Evolutionary conservation across 2,329 filamentous ascomycete species (phyloP), one percentile per base, ranked within the genome.

Genomic region (Colletotrichum trifolii): DNA sequence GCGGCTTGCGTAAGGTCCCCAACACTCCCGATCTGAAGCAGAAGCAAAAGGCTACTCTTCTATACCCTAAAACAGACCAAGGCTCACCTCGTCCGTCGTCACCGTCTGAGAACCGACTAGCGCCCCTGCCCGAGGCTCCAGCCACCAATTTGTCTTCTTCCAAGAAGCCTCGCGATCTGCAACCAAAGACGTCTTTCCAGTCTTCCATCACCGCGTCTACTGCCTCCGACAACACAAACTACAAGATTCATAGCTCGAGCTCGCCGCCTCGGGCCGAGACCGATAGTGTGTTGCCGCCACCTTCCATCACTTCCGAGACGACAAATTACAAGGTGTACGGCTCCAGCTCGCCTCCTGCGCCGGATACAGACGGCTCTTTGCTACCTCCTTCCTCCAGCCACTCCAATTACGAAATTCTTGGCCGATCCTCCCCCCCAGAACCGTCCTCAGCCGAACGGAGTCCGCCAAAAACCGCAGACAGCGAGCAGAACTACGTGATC

Each of bases 301-400:
- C 74, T 48, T 83, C 83, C 10, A 85, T 83, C 4, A 67, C 79
- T 3, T 83, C 83, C 13, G 83, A 85, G 45, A 79, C 77, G 13
- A 80, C 82, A 48, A 87, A 88, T 70, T 85, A 86, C 79, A 83
- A 85, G 71, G 76, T 85, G 17, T 82, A 86, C 68, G 80, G 77
- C 42, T 80, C 81, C 61, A 84, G 81, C 69, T 82, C 82, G 25
- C 78, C 81, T 46, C 73, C 73, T 11, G 67, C 69, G 61, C 79
- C 73, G 45, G 76, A 80, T 40, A 74, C 77, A 53, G 80, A 81
- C 48, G 80, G 79, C 66, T 66, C 63, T 6, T 72, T 82, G 46
- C 74, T 72, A 3, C 73, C 77, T 33, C 69, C 77, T 52, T 80
- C 82, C 3, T 81, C 81, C 38, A 80, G 77, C 67, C 74, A 77